phyloP scores from a whole-genome alignment of 2,329 filamentous ascomycete species.

The Anisogramma anomala region DNA sequence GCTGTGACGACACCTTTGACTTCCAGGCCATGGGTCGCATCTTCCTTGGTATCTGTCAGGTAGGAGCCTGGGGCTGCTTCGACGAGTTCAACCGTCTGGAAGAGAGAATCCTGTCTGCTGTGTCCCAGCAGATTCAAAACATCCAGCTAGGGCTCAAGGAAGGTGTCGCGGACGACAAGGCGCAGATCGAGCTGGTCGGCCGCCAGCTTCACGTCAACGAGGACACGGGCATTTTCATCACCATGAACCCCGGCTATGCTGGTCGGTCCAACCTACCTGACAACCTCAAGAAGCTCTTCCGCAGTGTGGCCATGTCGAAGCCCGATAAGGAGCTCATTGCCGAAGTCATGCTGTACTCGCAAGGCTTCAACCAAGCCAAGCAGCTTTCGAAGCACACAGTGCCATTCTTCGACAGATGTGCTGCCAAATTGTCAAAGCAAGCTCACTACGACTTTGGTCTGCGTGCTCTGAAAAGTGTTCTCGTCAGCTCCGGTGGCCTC shows the following conservation, averaged over 20 bases:
- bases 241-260: conserved; percentile 99
- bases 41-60: conserved; percentile 97
- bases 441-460: conserved; percentile 98
- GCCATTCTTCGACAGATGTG: conserved; percentile 93
- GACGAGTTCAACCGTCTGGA: conserved; percentile 99
- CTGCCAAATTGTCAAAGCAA: conserved; percentile 75
- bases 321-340: conserved; percentile 99
- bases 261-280: conserved; percentile 96
- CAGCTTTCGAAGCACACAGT: conserved; percentile 88
- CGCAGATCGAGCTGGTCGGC: conserved; percentile 89
- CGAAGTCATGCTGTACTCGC: conserved; percentile 99
- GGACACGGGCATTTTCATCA: conserved; percentile 98
- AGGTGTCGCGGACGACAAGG: conserved; percentile 65
- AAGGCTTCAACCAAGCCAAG: conserved; percentile 96
- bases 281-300: conserved; percentile 98
- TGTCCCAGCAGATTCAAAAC: conserved; percentile 98
- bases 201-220: conserved; percentile 79
- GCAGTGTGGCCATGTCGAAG: conserved; percentile 99
- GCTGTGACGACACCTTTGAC: conserved; percentile 98
- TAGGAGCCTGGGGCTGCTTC: conserved; percentile 98
- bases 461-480: conserved; percentile 93
- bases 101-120: conserved; percentile 91
- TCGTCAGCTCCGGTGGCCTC: conserved; percentile 92
- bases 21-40: conserved; percentile 99
- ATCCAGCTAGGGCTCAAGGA: conserved; percentile 93